Percentiles rank a stretch among this genome's conserved stretches.
Evolutionary conservation across 2,329 filamentous ascomycete species (phyloP).

Genomic region (Nakataea oryzae): DNA sequence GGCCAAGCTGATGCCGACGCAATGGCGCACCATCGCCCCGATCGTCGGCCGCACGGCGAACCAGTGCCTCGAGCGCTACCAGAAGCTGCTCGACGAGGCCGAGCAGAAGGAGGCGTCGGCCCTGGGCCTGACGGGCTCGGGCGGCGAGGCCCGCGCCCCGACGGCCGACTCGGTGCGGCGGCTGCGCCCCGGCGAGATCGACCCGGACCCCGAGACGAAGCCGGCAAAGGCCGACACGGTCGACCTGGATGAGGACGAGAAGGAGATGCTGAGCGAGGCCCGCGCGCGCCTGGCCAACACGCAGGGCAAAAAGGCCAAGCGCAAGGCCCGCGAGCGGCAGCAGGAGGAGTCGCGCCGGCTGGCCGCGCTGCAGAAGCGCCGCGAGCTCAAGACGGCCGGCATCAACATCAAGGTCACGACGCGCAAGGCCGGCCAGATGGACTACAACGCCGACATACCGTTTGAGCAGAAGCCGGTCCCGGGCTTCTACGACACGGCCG

Average conservation of each 20-base stretch:
- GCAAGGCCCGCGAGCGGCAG: constrained; percentile 91
- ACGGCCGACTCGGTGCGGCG: constrained; percentile 86
- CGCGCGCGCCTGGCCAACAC: constrained; percentile 94
- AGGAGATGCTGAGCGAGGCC: constrained; percentile 98
- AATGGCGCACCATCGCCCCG: constrained; percentile 97
- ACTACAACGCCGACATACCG: constrained; percentile 98
- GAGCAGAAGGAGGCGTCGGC: constrained; percentile 76
- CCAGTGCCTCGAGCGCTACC: constrained; percentile 93
- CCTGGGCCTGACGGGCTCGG: constrained; percentile 74
- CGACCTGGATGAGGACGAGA: constrained; percentile 97
- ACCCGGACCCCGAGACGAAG: constrained; percentile 95
- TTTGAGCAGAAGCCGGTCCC: constrained; percentile 85
- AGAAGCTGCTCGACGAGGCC: constrained; percentile 91
- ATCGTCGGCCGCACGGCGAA: constrained; percentile 94
- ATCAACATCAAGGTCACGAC: constrained; percentile 96
- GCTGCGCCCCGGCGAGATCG: constrained; percentile 83
- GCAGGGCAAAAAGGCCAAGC: constrained; percentile 97
- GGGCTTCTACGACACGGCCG: constrained; percentile 87
- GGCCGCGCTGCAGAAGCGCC: constrained; percentile 84
- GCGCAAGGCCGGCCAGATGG: constrained; percentile 93
- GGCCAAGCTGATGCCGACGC: constrained; percentile 96
- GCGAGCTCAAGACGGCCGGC: constrained; percentile 92
- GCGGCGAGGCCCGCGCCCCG: constrained; percentile 77
- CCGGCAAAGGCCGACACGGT: constrained; percentile 93
- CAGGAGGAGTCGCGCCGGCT: constrained; percentile 88